Evolutionary conservation across 2,329 filamentous ascomycete genomes (phyloP).

Genomic region (Trichophyton equinum): DNA sequence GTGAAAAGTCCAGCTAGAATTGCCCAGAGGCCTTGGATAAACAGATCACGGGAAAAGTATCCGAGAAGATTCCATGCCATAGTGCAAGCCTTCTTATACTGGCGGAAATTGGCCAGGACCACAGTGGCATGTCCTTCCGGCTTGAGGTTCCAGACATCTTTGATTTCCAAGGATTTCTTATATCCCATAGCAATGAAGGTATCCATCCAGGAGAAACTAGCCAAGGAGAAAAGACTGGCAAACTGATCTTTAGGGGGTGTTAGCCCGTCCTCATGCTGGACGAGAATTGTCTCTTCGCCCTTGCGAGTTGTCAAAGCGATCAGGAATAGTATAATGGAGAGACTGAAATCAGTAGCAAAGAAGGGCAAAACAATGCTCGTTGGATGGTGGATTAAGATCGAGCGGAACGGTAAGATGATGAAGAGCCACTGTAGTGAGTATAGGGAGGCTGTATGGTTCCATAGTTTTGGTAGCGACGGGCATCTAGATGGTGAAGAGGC

Average conservation of each 20-base stretch:
- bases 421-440: slow-evolving; percentile 77
- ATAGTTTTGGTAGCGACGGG: slow-evolving; percentile 60
- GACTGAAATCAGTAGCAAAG: slow-evolving; percentile 58
- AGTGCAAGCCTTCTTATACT: slow-evolving; percentile 66
- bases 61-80: slow-evolving; percentile 69
- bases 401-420: slow-evolving; percentile 65
- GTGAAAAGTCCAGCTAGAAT: slow-evolving; percentile 68
- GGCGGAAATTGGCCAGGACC: slow-evolving; percentile 71
- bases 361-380: slow-evolving; percentile 52
- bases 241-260: slow-evolving; percentile 76
- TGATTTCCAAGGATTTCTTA: slow-evolving; percentile 66
- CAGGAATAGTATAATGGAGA: slow-evolving; percentile 60
- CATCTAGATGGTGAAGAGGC: slow-evolving; percentile 46
- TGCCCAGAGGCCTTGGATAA: slow-evolving; percentile 71
- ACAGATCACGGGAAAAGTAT: slow-evolving; percentile 66
- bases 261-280: slow-evolving; percentile 82
- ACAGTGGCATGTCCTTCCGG: slow-evolving; percentile 75
- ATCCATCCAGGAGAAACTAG: slow-evolving; percentile 85
- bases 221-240: slow-evolving; percentile 76
- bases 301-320: slow-evolving; percentile 74
- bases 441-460: slow-evolving; percentile 83
- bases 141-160: slow-evolving; percentile 82
- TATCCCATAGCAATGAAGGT: slow-evolving; percentile 80
- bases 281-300: slow-evolving; percentile 75
- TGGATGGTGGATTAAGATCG: slow-evolving; percentile 63